Evolutionary conservation across 2,329 filamentous ascomycete genomes (phyloP).

Genomic region (Rhynchosporium graminicola): DNA sequence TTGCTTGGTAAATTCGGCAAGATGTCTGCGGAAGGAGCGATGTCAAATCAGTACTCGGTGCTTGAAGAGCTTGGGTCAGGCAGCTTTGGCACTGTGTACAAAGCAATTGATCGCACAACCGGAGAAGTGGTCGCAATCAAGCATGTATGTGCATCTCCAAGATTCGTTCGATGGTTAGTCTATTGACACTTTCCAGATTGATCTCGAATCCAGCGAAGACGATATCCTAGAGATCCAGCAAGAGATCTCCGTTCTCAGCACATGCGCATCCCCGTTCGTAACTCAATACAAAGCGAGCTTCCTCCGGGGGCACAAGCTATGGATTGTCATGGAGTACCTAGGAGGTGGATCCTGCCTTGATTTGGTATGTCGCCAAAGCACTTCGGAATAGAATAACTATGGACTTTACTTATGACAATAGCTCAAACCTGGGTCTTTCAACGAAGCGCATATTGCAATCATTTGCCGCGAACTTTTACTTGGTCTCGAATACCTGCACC

Average conservation of each 20-base stretch:
- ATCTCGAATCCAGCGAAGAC: slow-evolving; percentile 97
- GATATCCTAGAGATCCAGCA: slow-evolving; percentile 98
- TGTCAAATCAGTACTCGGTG: slow-evolving; percentile 84
- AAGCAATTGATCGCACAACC: slow-evolving; percentile 86
- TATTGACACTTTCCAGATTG: slow-evolving; percentile 65
- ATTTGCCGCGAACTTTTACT: slow-evolving; percentile 88
- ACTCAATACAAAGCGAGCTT: slow-evolving; percentile 98
- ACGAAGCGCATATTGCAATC: slow-evolving; percentile 88
- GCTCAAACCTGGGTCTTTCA: slow-evolving; percentile 88
- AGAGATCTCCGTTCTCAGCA: slow-evolving; percentile 92
- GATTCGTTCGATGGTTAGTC: background rate
- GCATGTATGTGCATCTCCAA: slow-evolving; percentile 62
- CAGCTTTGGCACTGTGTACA: slow-evolving; percentile 96
- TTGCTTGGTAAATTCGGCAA: slow-evolving; percentile 25
- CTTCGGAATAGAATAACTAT: slow-evolving; percentile 1
- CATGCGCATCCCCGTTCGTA: slow-evolving; percentile 89
- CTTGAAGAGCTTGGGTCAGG: slow-evolving; percentile 77
- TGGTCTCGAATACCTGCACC: slow-evolving; percentile 90
- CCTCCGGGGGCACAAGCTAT: slow-evolving; percentile 92
- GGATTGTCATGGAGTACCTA: slow-evolving; percentile 99
- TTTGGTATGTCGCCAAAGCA: slow-evolving; percentile 58
- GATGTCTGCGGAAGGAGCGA: slow-evolving; percentile 48
- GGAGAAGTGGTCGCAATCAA: slow-evolving; percentile 96
- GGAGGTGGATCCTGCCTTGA: slow-evolving; percentile 95
- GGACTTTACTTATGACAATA: slow-evolving; percentile 43